Conservation (phyloP, 306 rosid species). For the Dryas alaskensis region DNA sequence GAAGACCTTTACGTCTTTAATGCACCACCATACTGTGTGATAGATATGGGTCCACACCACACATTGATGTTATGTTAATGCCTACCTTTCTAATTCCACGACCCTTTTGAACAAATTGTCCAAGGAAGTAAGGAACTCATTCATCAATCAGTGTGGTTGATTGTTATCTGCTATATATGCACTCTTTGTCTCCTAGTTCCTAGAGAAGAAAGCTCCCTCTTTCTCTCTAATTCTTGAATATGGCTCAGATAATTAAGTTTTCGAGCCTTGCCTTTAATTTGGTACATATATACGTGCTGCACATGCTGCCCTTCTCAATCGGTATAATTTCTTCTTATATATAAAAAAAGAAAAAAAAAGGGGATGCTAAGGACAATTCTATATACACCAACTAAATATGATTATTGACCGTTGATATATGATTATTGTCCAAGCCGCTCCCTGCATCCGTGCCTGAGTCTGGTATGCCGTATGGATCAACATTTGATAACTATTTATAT, state of each 20-base stretch:
- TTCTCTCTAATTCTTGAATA: neutral
- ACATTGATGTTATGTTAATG: neutral
- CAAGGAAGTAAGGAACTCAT: neutral
- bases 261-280: too few species aligned
- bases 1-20: conserved; percentile 45
- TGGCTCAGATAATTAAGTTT: neutral
- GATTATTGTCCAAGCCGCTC: too few species aligned
- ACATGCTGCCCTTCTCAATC: too few species aligned
- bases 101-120: neutral
- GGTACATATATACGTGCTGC: too few species aligned
- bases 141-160: neutral
- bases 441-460: too few species aligned
- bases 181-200: neutral
- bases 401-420: too few species aligned
- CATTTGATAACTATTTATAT: too few species aligned
- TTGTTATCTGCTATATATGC: neutral
- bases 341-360: too few species aligned
- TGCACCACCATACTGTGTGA: conserved; percentile 21
- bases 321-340: too few species aligned
- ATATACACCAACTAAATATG: too few species aligned
- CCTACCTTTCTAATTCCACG: neutral
- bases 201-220: neutral
- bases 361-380: too few species aligned
- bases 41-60: conserved; percentile 22
- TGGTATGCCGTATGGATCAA: too few species aligned